phyloP scores from a whole-genome alignment of 2,329 filamentous ascomycete species.

The Esteya vermicola region DNA sequence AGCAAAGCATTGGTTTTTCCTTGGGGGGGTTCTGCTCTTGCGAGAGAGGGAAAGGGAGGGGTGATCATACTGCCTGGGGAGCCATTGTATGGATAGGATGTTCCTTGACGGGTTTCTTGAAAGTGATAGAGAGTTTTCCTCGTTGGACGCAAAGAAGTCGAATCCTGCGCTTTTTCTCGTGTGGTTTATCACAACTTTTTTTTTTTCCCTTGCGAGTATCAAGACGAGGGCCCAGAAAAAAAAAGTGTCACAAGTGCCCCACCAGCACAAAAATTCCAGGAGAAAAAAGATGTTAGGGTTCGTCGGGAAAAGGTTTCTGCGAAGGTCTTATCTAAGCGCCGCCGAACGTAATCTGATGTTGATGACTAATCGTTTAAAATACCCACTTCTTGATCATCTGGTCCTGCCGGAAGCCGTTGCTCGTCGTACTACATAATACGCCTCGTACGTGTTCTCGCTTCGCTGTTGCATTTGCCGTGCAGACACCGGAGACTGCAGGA shows the following conservation, averaged over 20 bases:
- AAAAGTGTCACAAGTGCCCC: conserved; percentile 3
- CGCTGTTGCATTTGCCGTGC: no score
- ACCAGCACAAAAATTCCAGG: not conserved
- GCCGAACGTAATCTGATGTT: no score
- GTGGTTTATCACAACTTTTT: conserved; percentile 6
- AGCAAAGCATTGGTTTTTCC: conserved; percentile 66
- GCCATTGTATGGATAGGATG: conserved; percentile 60
- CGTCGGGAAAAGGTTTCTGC: conserved; percentile 1
- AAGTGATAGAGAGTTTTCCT: conserved; percentile 11
- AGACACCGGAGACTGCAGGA: no score
- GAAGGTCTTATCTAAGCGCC: no score
- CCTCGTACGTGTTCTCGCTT: no score
- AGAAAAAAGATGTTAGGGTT: not conserved
- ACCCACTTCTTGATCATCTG: no score
- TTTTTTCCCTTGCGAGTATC: not conserved
- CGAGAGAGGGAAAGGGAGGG: no score
- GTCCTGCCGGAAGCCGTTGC: no score
- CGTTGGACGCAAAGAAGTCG: conserved; percentile 47
- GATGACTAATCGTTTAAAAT: conserved; percentile 2
- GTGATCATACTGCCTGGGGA: conserved; percentile 79
- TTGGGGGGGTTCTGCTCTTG: conserved; percentile 23
- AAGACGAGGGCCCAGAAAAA: not conserved
- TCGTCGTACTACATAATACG: no score
- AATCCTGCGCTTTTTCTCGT: conserved; percentile 59
- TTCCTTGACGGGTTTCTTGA: conserved; percentile 11